phyloP scores from a whole-genome alignment of 306 rosid genomes.

The Amphicarpaea edgeworthii region DNA sequence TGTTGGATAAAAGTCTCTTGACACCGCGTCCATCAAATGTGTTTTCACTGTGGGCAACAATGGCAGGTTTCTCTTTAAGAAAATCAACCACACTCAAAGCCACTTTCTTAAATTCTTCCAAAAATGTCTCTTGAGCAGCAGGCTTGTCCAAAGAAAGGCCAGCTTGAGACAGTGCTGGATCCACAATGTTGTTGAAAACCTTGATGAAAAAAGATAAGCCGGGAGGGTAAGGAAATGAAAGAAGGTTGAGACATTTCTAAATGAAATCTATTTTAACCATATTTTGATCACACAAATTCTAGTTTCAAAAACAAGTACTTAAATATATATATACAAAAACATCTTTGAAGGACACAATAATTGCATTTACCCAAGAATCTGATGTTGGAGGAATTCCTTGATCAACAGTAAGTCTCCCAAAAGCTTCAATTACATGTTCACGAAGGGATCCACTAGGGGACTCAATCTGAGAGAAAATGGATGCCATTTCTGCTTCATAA shows the following conservation, averaged over 20 bases:
- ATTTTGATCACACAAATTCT: conserved; percentile 14
- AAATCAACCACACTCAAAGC: conserved; percentile 43
- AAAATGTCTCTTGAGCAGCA: conserved; percentile 64
- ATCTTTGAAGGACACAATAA: conserved; percentile 32
- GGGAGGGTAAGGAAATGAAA: neutral
- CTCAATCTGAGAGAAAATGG: conserved; percentile 61
- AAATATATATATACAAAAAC: neutral
- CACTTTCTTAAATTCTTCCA: conserved; percentile 80
- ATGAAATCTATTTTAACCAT: neutral
- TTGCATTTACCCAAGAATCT: conserved; percentile 85
- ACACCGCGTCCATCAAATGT: conserved; percentile 85
- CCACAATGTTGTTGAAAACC: conserved; percentile 72
- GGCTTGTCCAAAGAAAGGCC: conserved; percentile 60
- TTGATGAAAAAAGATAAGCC: conserved; percentile 12
- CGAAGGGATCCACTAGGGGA: conserved; percentile 57
- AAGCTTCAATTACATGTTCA: conserved; percentile 67
- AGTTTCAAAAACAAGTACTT: neutral
- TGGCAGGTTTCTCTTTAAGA: conserved; percentile 50
- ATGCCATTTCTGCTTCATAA: conserved; percentile 74
- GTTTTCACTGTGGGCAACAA: conserved; percentile 93
- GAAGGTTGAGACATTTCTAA: neutral
- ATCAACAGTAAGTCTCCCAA: conserved; percentile 80
- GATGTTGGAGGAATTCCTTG: conserved; percentile 94
- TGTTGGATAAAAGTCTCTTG: conserved; percentile 80
- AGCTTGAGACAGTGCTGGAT: conserved; percentile 65